Evolutionary conservation across 129 eudicot species (phyloP).

Genomic region (Flaveria sonorensis): DNA sequence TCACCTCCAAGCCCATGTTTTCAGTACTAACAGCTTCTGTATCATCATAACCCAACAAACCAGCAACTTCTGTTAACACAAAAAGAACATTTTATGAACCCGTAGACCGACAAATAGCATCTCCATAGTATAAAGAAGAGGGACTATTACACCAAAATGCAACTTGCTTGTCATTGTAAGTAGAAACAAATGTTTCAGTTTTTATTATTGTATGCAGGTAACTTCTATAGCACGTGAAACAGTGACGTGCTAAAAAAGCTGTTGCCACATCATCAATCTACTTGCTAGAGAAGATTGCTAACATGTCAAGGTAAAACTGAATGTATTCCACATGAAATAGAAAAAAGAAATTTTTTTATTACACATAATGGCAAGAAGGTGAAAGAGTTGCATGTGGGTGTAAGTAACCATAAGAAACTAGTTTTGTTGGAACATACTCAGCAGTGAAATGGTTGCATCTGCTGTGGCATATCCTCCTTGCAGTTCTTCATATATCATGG

Average conservation of each 20-base stretch:
- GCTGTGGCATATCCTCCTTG: slow-evolving; percentile 72
- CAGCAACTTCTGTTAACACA: slow-evolving; percentile 64
- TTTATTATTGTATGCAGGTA: not conserved
- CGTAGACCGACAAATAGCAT: slow-evolving; percentile 7
- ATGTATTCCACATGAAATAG: not conserved
- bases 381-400: not conserved
- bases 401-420: not conserved
- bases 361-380: not conserved
- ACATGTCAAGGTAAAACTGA: not conserved
- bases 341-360: not conserved
- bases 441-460: slow-evolving; percentile 78
- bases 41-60: slow-evolving; percentile 63
- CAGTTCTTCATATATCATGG: slow-evolving; percentile 43
- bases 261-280: not conserved
- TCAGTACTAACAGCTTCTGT: slow-evolving; percentile 59
- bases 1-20: slow-evolving; percentile 83
- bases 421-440: slow-evolving; percentile 43
- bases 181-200: not conserved
- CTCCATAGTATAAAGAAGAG: not conserved
- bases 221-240: not conserved
- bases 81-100: slow-evolving; percentile 22
- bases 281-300: not conserved
- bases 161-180: not conserved
- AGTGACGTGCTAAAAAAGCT: not conserved
- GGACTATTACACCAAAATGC: not conserved